A percentile compares a stretch with the other conserved stretches of the same genome.
Evolutionary conservation across 2,329 filamentous ascomycete species (phyloP).

Genomic region (Orbilia oligospora): DNA sequence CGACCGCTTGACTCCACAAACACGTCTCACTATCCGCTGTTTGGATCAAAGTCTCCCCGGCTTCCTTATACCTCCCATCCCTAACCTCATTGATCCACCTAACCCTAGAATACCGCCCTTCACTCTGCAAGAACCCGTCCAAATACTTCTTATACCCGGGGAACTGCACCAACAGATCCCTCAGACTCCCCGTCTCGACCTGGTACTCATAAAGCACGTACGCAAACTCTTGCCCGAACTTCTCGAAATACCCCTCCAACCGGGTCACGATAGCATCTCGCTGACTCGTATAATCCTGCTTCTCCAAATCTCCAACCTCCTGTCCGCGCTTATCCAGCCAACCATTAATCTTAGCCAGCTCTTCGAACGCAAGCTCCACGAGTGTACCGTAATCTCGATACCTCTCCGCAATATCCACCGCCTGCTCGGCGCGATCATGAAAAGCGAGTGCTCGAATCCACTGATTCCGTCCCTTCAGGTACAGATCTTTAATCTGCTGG

Average conservation of each 20-base stretch:
- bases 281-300: conserved; percentile 36
- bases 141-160: conserved; percentile 76
- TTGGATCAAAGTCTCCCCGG: conserved; percentile 78
- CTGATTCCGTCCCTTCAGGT: conserved; percentile 68
- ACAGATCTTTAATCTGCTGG: conserved; percentile 68
- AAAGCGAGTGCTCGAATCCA: conserved; percentile 71
- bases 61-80: conserved; percentile 81
- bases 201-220: conserved; percentile 85
- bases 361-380: conserved; percentile 68
- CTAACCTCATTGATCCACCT: conserved; percentile 96
- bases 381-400: conserved; percentile 73
- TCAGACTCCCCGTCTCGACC: conserved; percentile 77
- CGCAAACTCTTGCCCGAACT: conserved; percentile 77
- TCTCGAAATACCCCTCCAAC: conserved; percentile 73
- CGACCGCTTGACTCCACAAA: conserved; percentile 92
- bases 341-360: conserved; percentile 65
- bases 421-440: conserved; percentile 73
- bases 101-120: conserved; percentile 80
- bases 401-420: conserved; percentile 73
- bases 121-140: conserved; percentile 82
- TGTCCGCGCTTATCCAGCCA: conserved; percentile 66
- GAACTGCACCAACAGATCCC: conserved; percentile 75
- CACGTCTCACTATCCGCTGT: conserved; percentile 82
- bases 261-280: conserved; percentile 65
- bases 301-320: conserved; percentile 63